These are phyloP conservation scores for Arachnopeziza araneosa DNA, from an alignment of 2,329 filamentous ascomycete genomes.

Conservation along the genomic window DNA sequence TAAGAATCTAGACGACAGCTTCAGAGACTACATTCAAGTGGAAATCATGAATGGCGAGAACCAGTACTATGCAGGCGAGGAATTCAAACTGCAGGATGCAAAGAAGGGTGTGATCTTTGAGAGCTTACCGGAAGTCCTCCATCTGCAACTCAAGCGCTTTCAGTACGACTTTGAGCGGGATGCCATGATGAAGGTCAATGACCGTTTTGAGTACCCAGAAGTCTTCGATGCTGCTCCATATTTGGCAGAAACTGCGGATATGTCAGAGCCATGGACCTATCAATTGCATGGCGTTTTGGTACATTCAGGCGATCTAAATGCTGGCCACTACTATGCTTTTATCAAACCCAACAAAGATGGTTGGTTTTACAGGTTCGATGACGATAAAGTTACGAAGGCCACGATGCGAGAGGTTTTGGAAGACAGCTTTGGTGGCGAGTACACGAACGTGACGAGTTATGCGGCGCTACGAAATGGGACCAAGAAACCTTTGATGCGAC, in stretches of 20 bases:
- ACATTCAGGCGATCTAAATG: constrained; percentile 93
- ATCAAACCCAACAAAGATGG: constrained; percentile 90
- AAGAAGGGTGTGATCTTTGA: constrained; percentile 98
- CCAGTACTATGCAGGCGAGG: constrained; percentile 89
- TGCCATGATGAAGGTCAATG: constrained; percentile 98
- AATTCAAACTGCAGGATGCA: constrained; percentile 89
- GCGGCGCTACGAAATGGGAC: constrained; percentile 40
- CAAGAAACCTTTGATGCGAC: constrained; percentile 50
- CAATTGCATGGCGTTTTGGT: constrained; percentile 93
- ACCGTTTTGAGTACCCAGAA: constrained; percentile 85
- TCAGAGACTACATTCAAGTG: constrained; percentile 92
- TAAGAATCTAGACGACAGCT: constrained; percentile 88
- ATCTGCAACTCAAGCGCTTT: constrained; percentile 94
- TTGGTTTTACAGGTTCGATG: constrained; percentile 94
- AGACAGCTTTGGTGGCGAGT: constrained; percentile 94
- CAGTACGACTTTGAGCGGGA: constrained; percentile 96
- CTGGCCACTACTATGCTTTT: constrained; percentile 97
- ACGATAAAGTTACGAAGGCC: constrained; percentile 93
- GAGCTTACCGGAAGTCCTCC: constrained; percentile 87
- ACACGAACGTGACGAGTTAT: constrained; percentile 42
- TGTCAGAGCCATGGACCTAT: constrained; percentile 84
- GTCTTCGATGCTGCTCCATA: constrained; percentile 80
- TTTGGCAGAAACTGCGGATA: constrained; percentile 78
- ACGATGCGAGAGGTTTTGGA: constrained; percentile 88
- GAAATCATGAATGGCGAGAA: constrained; percentile 98